Conservation (phyloP, 2,329 filamentous ascomycete species). For the Fusarium pseudocircinatum region DNA sequence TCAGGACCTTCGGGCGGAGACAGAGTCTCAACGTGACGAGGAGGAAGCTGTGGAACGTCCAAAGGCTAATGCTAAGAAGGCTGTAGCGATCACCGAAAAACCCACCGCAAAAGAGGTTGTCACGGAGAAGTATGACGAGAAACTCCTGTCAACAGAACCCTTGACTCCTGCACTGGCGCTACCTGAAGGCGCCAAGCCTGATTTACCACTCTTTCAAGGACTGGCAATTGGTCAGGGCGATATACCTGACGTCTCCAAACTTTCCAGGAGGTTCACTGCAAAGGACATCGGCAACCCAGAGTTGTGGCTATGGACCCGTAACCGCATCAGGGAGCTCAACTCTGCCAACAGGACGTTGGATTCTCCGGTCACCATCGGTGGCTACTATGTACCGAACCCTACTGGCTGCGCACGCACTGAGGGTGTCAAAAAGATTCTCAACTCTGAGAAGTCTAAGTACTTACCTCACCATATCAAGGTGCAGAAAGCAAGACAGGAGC, state of each 20-base stretch:
- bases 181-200: constrained; percentile 56
- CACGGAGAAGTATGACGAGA: constrained; percentile 57
- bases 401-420: constrained; percentile 92
- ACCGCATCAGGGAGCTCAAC: constrained; percentile 66
- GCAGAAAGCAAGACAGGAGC: constrained; percentile 88
- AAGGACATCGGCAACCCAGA: constrained; percentile 60
- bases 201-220: constrained; percentile 56
- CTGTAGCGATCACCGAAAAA: constrained; percentile 20
- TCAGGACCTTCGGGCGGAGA: constrained; percentile 65
- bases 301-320: constrained; percentile 67
- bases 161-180: constrained; percentile 56
- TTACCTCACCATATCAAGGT: constrained; percentile 97
- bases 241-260: constrained; percentile 58
- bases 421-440: constrained; percentile 92
- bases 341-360: constrained; percentile 43
- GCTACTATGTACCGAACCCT: constrained; percentile 84
- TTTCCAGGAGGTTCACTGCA: constrained; percentile 58
- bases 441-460: constrained; percentile 98
- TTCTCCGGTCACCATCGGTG: constrained; percentile 60
- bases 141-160: constrained; percentile 60
- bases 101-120: constrained; percentile 44
- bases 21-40: constrained; percentile 52
- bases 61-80: constrained; percentile 25
- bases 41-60: constrained; percentile 45
- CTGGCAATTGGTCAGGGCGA: constrained; percentile 58